phyloP scores from a whole-genome alignment of 1,284 basidiomycete genomes.

The Meira miltonrushii region DNA sequence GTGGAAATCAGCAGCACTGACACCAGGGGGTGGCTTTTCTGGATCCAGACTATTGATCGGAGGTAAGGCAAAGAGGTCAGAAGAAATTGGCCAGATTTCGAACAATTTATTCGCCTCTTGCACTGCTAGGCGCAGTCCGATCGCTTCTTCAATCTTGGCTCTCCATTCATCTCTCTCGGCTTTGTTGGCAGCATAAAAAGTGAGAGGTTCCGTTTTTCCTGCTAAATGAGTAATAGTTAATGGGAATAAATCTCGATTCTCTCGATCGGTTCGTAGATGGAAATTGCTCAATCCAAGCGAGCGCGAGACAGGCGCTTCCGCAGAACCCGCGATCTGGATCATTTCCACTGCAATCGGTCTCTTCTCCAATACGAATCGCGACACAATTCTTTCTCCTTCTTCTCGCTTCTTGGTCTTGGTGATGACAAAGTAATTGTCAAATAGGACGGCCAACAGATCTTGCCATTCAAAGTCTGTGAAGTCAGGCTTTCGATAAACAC shows the following conservation, averaged over 20 bases:
- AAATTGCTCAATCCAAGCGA: conserved; percentile 42
- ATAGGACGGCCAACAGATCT: conserved; percentile 43
- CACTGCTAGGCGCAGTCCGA: conserved; percentile 74
- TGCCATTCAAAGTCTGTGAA: conserved; percentile 49
- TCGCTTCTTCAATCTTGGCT: conserved; percentile 78
- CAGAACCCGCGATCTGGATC: conserved; percentile 40
- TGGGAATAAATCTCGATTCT: conserved; percentile 42
- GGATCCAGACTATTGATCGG: conserved; percentile 24
- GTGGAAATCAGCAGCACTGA: conserved; percentile 75
- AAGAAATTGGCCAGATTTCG: conserved; percentile 44
- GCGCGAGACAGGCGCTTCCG: conserved; percentile 35
- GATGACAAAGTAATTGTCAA: conserved; percentile 49
- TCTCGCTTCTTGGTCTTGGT: conserved; percentile 35
- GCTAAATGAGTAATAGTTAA: conserved; percentile 43
- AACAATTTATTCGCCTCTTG: conserved; percentile 82
- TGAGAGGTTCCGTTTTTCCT: conserved; percentile 51
- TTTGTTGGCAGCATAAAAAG: conserved; percentile 75
- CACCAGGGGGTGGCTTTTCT: conserved; percentile 23
- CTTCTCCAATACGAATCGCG: conserved; percentile 36
- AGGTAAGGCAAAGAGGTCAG: conserved; percentile 48
- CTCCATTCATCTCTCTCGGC: conserved; percentile 79
- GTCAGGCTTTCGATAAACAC: conserved; percentile 44
- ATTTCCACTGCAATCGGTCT: conserved; percentile 48
- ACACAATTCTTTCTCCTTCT: conserved; percentile 18
- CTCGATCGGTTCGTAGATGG: conserved; percentile 25